Evolutionary conservation across 140 eudicot species (phyloP).

Genomic region (Flaveria floridana): DNA sequence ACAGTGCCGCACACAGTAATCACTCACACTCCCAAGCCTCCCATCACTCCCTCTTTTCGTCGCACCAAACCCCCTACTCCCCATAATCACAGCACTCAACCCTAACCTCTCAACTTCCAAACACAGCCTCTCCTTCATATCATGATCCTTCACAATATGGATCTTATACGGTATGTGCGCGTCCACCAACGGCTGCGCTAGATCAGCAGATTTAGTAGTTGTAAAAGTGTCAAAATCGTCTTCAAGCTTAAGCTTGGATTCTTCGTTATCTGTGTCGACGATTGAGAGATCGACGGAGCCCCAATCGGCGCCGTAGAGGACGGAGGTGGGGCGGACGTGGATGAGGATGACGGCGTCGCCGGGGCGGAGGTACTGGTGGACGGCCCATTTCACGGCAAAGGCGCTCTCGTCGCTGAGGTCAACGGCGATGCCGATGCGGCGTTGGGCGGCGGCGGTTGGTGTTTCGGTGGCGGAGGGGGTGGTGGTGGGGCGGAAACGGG

Average conservation of each 20-base stretch:
- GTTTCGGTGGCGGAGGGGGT: conserved; percentile 59
- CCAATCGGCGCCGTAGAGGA: conserved; percentile 93
- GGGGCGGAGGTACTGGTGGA: conserved; percentile 81
- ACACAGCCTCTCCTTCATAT: conserved; percentile 87
- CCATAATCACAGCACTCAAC: conserved; percentile 73
- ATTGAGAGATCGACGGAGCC: conserved; percentile 70
- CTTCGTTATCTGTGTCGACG: conserved; percentile 49
- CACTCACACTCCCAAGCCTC: conserved; percentile 85
- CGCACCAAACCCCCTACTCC: conserved; percentile 86
- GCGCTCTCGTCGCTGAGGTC: conserved; percentile 83
- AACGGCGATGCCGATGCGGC: conserved; percentile 84
- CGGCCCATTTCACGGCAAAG: conserved; percentile 90
- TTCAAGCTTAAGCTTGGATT: conserved; percentile 54
- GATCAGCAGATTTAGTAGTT: conserved; percentile 50
- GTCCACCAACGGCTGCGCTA: conserved; percentile 70
- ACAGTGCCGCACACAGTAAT: conserved; percentile 86
- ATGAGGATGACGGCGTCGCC: conserved; percentile 86
- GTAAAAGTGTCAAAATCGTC: conserved; percentile 72
- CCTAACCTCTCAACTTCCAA: conserved; percentile 88
- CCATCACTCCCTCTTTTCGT: conserved; percentile 55
- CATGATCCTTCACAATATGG: conserved; percentile 87
- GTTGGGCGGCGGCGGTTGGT: conserved; percentile 76
- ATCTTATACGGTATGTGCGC: conserved; percentile 78
- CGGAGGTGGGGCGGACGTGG: conserved; percentile 90
- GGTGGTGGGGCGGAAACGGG: conserved; percentile 54